A percentile compares a stretch with the other conserved stretches of the same genome.
These are phyloP conservation scores for Monosporascus sp. DNA, from an alignment of 2,329 filamentous ascomycete genomes.

Conservation along the genomic window DNA sequence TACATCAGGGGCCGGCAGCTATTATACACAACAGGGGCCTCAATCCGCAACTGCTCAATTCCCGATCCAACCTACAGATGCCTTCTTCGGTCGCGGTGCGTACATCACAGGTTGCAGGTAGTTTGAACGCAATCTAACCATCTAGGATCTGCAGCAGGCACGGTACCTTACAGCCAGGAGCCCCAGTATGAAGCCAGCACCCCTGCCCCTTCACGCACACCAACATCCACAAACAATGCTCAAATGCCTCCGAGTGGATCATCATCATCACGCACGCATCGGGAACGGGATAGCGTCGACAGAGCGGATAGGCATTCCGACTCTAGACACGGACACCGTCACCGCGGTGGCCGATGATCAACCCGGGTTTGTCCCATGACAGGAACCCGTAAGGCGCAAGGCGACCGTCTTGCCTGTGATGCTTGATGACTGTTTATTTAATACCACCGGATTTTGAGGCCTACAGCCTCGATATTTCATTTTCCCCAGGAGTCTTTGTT, in stretches of 20 bases:
- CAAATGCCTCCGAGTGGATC: slow-evolving; percentile 27
- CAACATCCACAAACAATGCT: slow-evolving; percentile 23
- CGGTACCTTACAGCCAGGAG: slow-evolving; percentile 40
- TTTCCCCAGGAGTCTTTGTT: slow-evolving; percentile 20
- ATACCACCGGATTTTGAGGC: slow-evolving; percentile 26
- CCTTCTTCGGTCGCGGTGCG: slow-evolving; percentile 58
- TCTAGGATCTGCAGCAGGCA: slow-evolving; percentile 50
- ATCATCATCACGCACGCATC: slow-evolving; percentile 18
- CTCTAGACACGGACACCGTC: slow-evolving; percentile 23
- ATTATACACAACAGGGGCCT: slow-evolving; percentile 28
- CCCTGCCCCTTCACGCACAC: slow-evolving; percentile 30
- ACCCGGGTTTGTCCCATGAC: slow-evolving; percentile 1
- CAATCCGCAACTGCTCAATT: slow-evolving; percentile 29
- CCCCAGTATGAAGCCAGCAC: slow-evolving; percentile 46
- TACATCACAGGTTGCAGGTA: slow-evolving; percentile 35
- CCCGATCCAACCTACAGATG: slow-evolving; percentile 44
- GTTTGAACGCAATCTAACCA: slow-evolving; percentile 35
- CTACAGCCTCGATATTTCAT: slow-evolving; percentile 18
- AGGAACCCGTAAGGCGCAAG: slow-evolving; percentile 9
- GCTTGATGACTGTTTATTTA: slow-evolving; percentile 24
- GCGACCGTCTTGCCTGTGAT: slow-evolving; percentile 21
- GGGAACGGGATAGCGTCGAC: slow-evolving; percentile 18
- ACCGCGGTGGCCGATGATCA: slow-evolving; percentile 23
- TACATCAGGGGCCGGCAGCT: slow-evolving; percentile 19
- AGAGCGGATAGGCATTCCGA: slow-evolving; percentile 27